Conservation (phyloP, 2,329 filamentous ascomycete genomes). For the Aureobasidium sp. region DNA sequence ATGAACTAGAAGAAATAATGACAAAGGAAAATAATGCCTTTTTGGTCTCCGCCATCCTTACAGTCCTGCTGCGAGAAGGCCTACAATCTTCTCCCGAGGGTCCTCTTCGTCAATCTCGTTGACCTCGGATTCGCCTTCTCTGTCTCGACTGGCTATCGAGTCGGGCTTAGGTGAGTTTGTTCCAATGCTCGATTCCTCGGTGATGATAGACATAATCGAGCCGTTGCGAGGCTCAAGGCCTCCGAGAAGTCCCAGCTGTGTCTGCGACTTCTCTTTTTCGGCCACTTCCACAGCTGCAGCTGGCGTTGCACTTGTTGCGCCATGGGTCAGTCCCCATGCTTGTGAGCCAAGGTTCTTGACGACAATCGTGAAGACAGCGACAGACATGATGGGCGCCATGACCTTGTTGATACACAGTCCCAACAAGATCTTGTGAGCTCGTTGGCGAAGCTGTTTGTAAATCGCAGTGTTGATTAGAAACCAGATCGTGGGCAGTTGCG, state of each 20-base stretch:
- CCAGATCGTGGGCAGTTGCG: slow-evolving; percentile 21
- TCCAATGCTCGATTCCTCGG: slow-evolving; percentile 7
- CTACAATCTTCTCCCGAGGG: slow-evolving; percentile 10
- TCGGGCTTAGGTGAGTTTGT: not conserved
- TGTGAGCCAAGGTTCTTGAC: slow-evolving; percentile 22
- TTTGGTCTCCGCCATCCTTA: not conserved
- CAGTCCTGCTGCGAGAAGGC: slow-evolving; percentile 7
- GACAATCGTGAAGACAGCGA: slow-evolving; percentile 22
- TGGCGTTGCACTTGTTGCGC: not conserved
- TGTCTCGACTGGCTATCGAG: not conserved
- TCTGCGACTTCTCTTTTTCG: not conserved
- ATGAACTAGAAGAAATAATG: not conserved
- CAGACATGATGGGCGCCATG: slow-evolving; percentile 20
- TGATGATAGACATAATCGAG: slow-evolving; percentile 7
- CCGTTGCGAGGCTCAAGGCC: not conserved
- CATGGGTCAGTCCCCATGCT: slow-evolving; percentile 16
- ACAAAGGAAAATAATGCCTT: not conserved
- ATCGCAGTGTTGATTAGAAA: slow-evolving; percentile 19
- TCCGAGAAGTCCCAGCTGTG: not conserved
- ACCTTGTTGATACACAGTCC: slow-evolving; percentile 21
- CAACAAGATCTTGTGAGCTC: slow-evolving; percentile 20
- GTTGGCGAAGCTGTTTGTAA: slow-evolving; percentile 18
- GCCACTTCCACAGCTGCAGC: not conserved
- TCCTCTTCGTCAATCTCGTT: slow-evolving; percentile 12
- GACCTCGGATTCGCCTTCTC: slow-evolving; percentile 4